Percentiles rank a stretch among this genome's conserved stretches.
Evolutionary conservation across 345 rosid genomes (phyloP).

Genomic region (Rhizophora mangle): DNA sequence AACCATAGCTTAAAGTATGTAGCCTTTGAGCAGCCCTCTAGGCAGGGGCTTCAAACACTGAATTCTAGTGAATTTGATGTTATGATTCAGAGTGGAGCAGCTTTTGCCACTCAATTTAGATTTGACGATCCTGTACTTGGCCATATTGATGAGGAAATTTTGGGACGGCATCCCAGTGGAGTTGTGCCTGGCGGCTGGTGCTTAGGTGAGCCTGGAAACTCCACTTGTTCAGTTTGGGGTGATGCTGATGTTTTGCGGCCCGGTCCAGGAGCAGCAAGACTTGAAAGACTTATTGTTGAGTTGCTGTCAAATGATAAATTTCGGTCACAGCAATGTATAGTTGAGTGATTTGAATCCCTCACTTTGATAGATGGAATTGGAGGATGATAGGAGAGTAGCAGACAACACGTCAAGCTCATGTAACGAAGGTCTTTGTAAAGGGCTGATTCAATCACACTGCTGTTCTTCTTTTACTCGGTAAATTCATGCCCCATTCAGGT

Average conservation of each 20-base stretch:
- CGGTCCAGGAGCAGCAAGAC: constrained; percentile 73
- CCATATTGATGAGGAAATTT: constrained; percentile 65
- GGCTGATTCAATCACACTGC: not conserved
- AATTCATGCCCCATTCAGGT: not conserved
- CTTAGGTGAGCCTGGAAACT: constrained; percentile 55
- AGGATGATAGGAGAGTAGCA: not conserved
- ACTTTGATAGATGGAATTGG: not conserved
- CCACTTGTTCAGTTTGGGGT: constrained; percentile 74
- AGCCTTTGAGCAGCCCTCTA: constrained; percentile 43
- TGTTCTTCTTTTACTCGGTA: not conserved
- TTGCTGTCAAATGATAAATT: constrained; percentile 51
- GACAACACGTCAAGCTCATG: no score
- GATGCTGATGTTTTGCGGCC: constrained; percentile 81
- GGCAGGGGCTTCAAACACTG: constrained; percentile 38
- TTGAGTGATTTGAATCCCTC: constrained; percentile 30
- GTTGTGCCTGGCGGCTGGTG: constrained; percentile 96
- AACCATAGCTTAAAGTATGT: constrained; percentile 65
- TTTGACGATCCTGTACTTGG: constrained; percentile 59
- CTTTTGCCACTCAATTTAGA: constrained; percentile 61
- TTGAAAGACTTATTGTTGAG: constrained; percentile 55
- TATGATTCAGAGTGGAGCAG: constrained; percentile 78
- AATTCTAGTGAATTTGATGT: constrained; percentile 56
- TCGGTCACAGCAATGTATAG: constrained; percentile 54
- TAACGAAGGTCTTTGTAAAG: constrained; percentile 5
- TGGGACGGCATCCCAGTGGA: constrained; percentile 50